Evolutionary conservation across 2,329 filamentous ascomycete species (phyloP).

Genomic region (Aspergillus hortae): DNA sequence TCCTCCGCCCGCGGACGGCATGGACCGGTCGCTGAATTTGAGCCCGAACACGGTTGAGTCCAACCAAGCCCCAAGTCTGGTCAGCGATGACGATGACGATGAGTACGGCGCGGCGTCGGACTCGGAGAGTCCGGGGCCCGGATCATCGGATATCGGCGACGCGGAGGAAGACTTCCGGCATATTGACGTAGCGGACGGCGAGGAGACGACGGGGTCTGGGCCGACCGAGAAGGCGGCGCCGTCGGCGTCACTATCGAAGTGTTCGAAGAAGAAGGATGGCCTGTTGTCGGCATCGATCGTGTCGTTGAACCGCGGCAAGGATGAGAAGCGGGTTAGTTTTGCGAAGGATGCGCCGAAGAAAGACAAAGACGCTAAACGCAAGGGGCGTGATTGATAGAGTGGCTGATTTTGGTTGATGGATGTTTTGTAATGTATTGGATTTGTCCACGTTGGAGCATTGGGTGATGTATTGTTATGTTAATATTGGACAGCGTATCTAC

Average conservation of each 20-base stretch:
- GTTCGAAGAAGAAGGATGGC: conserved; percentile 28
- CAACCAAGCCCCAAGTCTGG: conserved; percentile 74
- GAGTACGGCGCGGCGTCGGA: conserved; percentile 70
- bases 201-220: conserved; percentile 35
- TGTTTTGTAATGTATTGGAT: conserved; percentile 5
- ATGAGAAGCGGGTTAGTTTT: conserved; percentile 38
- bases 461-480: no score
- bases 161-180: conserved; percentile 44
- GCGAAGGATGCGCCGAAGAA: conserved; percentile 27
- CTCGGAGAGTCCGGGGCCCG: conserved; percentile 54
- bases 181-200: conserved; percentile 46
- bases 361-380: conserved; percentile 22
- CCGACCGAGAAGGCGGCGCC: neutral
- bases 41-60: conserved; percentile 68
- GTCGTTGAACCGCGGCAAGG: conserved; percentile 25
- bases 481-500: no score
- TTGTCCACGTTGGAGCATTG: neutral
- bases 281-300: conserved; percentile 24
- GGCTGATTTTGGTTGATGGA: conserved; percentile 8
- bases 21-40: conserved; percentile 49
- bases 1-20: conserved; percentile 37
- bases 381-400: conserved; percentile 18
- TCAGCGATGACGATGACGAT: conserved; percentile 71
- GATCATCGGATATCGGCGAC: conserved; percentile 49
- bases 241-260: conserved; percentile 25